Evolutionary conservation across 768 basidiomycete genomes (phyloP).

Genomic region (Lentinula raphanica): DNA sequence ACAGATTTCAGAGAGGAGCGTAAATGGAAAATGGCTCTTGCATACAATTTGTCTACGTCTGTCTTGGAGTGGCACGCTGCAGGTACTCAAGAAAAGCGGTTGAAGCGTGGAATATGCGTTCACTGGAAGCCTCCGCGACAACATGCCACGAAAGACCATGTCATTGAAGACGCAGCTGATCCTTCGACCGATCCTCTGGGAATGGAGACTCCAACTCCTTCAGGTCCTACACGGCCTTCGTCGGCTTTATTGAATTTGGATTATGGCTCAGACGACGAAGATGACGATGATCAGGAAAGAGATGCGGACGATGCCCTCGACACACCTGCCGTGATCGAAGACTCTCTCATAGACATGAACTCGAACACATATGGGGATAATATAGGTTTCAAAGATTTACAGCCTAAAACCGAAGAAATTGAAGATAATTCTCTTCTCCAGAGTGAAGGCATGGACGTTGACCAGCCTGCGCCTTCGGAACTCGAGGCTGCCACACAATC

Average conservation of each 20-base stretch:
- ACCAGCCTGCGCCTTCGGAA: conserved; percentile 14
- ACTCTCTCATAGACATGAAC: conserved; percentile 46
- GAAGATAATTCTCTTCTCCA: conserved; percentile 48
- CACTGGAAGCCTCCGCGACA: conserved; percentile 53
- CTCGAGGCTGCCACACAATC: conserved; percentile 19
- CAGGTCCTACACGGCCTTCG: conserved; percentile 3
- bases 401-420: conserved; percentile 41
- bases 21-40: conserved; percentile 84
- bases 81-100: conserved; percentile 56
- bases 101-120: conserved; percentile 60
- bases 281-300: conserved; percentile 51
- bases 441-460: conserved; percentile 23
- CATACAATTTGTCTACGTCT: conserved; percentile 75
- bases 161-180: conserved; percentile 27
- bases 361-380: conserved; percentile 27
- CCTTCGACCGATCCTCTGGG: conserved; percentile 19
- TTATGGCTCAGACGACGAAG: conserved; percentile 63
- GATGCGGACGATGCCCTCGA: conserved; percentile 61
- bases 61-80: conserved; percentile 87
- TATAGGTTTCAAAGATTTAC: conserved; percentile 21
- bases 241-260: conserved; percentile 36
- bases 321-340: conserved; percentile 47
- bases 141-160: conserved; percentile 30
- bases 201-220: not conserved
- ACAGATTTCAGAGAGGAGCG: conserved; percentile 93